phyloP scores from a whole-genome alignment of 352 stramenopile genomes.

The Phytophthora litchii region DNA sequence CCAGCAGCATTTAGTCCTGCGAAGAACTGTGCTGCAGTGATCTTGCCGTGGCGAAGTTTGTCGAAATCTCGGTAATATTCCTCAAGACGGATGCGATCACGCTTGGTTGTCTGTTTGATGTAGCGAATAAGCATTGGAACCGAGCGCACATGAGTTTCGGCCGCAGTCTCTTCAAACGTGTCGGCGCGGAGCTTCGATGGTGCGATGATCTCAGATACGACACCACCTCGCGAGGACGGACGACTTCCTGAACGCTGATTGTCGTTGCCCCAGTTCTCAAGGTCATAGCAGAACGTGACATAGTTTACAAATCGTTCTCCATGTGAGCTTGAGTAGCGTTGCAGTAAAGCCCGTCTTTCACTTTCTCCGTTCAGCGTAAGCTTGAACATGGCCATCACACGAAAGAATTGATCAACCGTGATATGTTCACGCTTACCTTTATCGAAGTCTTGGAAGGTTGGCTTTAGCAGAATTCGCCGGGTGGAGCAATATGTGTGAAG shows the following conservation, averaged over 20 bases:
- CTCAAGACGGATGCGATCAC: slow-evolving; percentile 79
- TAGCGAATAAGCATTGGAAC: slow-evolving; percentile 79
- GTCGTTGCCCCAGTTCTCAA: slow-evolving; percentile 59
- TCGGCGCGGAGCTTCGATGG: slow-evolving; percentile 46
- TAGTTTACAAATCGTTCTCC: slow-evolving; percentile 86
- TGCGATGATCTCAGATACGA: slow-evolving; percentile 67
- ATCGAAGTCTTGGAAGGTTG: slow-evolving; percentile 86
- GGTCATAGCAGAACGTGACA: slow-evolving; percentile 82
- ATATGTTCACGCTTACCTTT: slow-evolving; percentile 76
- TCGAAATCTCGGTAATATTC: slow-evolving; percentile 89
- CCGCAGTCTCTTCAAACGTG: slow-evolving; percentile 43
- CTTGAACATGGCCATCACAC: slow-evolving; percentile 82
- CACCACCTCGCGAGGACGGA: slow-evolving; percentile 46
- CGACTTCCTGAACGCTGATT: slow-evolving; percentile 37
- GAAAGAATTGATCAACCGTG: slow-evolving; percentile 83
- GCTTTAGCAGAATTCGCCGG: slow-evolving; percentile 75
- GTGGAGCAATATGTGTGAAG: slow-evolving; percentile 64
- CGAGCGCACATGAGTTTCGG: slow-evolving; percentile 44
- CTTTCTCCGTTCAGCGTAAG: slow-evolving; percentile 53
- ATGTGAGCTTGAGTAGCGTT: slow-evolving; percentile 72
- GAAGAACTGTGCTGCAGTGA: slow-evolving; percentile 70
- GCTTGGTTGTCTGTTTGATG: slow-evolving; percentile 83
- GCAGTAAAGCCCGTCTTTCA: slow-evolving; percentile 64
- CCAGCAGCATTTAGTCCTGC: slow-evolving; percentile 63
- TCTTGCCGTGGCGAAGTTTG: slow-evolving; percentile 79